Evolutionary conservation across 2,329 filamentous ascomycete genomes (phyloP), one percentile per base, ranked within the genome.

Genomic region (Aureobasidium sp.): DNA sequence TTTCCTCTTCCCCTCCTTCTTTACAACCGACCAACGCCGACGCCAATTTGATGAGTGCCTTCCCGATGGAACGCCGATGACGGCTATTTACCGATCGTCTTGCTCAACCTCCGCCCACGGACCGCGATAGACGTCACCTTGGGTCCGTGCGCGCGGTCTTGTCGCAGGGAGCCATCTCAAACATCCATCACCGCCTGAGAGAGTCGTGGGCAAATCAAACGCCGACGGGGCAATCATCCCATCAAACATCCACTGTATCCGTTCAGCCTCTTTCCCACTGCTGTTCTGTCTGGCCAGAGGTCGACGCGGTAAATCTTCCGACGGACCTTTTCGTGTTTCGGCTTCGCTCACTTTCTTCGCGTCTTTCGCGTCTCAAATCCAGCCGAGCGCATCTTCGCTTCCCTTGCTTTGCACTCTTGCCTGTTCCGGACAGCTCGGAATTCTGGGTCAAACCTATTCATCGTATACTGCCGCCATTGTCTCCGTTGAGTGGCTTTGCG

Each of bases 31-130:
- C 25, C n/a, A 41, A 40, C 17, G 35, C 47, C 37, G 48, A 41
- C 48, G 48, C 35, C 27, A 51, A 37, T 41, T 51, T 51, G 48
- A 51, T 51, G 48, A 41, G 45, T 38, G 39, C 45, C 35, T 50
- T 50, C 45, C 45, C 45, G 45, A 50, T 45, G 41, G 41, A 50
- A 50, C 45, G 37, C 48, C 48, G 48, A 51, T 51, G 35, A 51
- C 48, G 48, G 48, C 19, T 51, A 37, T 51, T 51, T 51, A 40
- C 48, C 48, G 48, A 51, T 51, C 48, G 27, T 24, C 45, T 40
- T 32, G 21, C 48, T 41, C 48, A 51, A 50, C 47, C 48, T 40
- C n/a, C n/a, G 21, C 25, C 45, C 45, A 29, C 21, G 14, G 10
- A 37, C 29, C 27, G 16, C 45, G 34, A 32, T 49, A 49, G 24